A percentile compares a stretch with the other conserved stretches of the same genome.
phyloP scores from a whole-genome alignment of 495 filamentous ascomycete species.

The Talaromyces liani region DNA sequence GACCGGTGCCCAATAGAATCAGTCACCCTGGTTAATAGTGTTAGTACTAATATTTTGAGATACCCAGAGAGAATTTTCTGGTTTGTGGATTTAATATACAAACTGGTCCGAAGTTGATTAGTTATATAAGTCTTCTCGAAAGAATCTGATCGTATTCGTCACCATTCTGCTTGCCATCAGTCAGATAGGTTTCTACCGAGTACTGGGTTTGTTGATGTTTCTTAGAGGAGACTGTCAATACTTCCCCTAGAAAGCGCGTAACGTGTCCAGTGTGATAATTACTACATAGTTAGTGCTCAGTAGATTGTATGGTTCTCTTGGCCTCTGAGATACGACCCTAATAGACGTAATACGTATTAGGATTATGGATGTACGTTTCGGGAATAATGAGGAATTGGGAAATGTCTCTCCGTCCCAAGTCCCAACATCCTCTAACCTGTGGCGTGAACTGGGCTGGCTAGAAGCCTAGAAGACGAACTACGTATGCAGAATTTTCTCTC shows the following conservation, averaged over 20 bases:
- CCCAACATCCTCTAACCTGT: neutral
- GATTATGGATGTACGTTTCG: neutral
- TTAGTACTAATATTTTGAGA: neutral
- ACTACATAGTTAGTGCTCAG: neutral
- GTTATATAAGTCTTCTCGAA: neutral
- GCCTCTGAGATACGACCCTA: neutral
- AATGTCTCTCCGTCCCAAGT: neutral
- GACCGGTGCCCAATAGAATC: neutral
- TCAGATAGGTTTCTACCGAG: neutral
- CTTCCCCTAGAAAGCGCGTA: neutral
- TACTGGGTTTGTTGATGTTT: neutral
- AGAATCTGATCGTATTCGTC: neutral
- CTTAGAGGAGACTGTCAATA: neutral
- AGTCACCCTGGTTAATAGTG: neutral
- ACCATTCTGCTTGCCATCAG: neutral
- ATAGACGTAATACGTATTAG: neutral
- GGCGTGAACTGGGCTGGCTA: neutral
- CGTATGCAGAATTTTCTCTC: neutral
- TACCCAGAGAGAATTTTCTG: neutral
- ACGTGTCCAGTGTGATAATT: neutral
- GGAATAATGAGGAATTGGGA: neutral
- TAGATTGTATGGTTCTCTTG: neutral
- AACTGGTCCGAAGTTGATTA: neutral
- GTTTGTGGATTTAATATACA: neutral
- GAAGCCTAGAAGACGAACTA: too few species aligned